phyloP scores from a whole-genome alignment of 2,329 filamentous ascomycete species.

The Beauveria sp. region DNA sequence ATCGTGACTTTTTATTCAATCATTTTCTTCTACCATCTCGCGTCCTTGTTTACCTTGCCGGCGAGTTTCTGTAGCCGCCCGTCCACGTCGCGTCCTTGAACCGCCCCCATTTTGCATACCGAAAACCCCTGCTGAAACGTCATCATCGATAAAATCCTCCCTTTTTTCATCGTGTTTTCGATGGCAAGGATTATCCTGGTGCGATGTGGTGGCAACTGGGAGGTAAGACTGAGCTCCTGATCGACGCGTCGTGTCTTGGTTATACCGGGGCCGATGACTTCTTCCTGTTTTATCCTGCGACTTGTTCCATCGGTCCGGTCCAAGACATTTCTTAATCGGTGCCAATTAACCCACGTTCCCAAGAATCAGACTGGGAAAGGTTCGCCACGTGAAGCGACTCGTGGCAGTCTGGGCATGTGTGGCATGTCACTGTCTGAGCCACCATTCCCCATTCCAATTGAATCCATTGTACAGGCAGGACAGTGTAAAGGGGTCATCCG shows the following conservation, averaged over 20 bases:
- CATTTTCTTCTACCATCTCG: background rate
- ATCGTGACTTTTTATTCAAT: background rate
- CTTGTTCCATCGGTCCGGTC: background rate
- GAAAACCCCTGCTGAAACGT: background rate
- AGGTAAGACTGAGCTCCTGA: background rate
- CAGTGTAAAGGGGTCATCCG: too few species aligned
- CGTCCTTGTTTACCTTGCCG: background rate
- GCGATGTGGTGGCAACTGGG: too few species aligned
- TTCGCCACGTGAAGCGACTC: too few species aligned
- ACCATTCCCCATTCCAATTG: background rate
- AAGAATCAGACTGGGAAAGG: too few species aligned
- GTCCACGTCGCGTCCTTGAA: background rate
- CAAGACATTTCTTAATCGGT: background rate
- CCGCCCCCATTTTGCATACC: background rate
- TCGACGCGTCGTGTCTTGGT: background rate
- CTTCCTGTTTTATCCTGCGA: background rate
- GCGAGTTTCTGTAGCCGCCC: background rate
- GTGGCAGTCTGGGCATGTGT: background rate
- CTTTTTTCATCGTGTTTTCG: background rate
- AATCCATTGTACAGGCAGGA: too few species aligned
- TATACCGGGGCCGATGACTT: background rate
- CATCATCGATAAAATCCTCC: background rate
- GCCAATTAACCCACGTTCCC: background rate
- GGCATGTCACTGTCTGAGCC: background rate
- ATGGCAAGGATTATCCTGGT: too few species aligned